Base-by-base conservation (phyloP, 1,139 yeast species). In the Hyphopichia fennica region DNA sequence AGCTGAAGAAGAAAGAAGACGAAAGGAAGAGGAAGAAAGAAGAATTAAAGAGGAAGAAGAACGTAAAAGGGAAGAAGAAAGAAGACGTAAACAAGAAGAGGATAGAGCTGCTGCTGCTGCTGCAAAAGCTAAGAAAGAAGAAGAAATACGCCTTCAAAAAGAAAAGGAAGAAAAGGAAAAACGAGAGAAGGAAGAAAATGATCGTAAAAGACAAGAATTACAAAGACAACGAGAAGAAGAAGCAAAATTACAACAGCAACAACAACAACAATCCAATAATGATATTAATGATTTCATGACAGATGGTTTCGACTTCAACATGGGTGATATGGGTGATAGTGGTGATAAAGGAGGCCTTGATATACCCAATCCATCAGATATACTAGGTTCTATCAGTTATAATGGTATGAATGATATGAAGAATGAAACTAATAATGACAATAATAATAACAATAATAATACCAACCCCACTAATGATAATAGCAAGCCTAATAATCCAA, bases 361-460 rank as follows among this genome's bases (percentile, higher is more conserved):
- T 27, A 63, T 67, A 23, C 68, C 67, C 17, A 69, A 71, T 42
- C 75, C 75, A 1, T 52, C 67, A 2, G 76, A 72, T 42, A 67
- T 70, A 16, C 58, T 72, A 18, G 62, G 72, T 13, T 55, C 67
- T 1, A 66, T 70, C 29, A 63, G 58, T 47, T 69, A 69, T 46
- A 19, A 29, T 9, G 39, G 39, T 8, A 23, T 10, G 7, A 10
- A n/a, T 11, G 34, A 40, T 27, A 16, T 30, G 11, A 35, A 33
- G 17, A 19, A 19, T n/a, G 35, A 16, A 4, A 29, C 17, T 6
- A 40, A 19, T 41, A 38, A 39, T 28, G 34, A 17, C 41, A 48
- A 50, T 25, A 50, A 31, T 17, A 39, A 40, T 18, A 39, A 47
- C 13, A 43, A 41, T 15, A 33, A 37, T 14, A 42, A 38, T n/a